Conservation (phyloP, 208 protist species). For the Acanthamoeba divionensis region DNA sequence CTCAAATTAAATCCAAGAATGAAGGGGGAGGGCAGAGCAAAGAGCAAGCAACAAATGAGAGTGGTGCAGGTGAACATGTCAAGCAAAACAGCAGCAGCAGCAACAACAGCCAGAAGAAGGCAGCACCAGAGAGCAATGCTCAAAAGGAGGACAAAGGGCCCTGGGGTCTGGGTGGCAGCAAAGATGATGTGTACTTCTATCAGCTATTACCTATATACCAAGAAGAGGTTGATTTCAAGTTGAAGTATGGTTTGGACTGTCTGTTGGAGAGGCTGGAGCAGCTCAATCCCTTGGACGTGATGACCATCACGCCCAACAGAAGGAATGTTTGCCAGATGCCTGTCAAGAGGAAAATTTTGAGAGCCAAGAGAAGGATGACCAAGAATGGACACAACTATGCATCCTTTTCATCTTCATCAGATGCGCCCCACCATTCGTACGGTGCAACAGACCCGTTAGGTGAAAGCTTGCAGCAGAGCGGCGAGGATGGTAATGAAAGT, state of each 20-base stretch:
- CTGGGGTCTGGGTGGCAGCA: background rate
- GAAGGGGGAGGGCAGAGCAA: too few species aligned
- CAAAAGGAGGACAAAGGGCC: slow-evolving; percentile 5
- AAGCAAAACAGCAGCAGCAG: background rate
- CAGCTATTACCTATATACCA: slow-evolving; percentile 46
- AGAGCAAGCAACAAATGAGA: slow-evolving; percentile 39
- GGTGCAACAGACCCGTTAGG: too few species aligned
- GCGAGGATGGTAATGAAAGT: too few species aligned
- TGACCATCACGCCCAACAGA: slow-evolving; percentile 14
- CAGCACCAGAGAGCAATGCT: background rate
- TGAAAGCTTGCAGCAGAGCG: too few species aligned
- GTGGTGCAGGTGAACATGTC: background rate
- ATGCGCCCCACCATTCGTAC: too few species aligned
- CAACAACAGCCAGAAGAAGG: background rate
- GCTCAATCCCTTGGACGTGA: background rate
- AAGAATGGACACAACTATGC: too few species aligned
- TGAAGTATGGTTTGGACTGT: background rate
- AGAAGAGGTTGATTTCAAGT: slow-evolving; percentile 42
- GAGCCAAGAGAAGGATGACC: background rate
- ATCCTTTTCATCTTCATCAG: too few species aligned
- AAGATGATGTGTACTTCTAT: slow-evolving; percentile 46
- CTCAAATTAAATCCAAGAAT: too few species aligned
- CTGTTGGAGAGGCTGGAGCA: slow-evolving; percentile 23
- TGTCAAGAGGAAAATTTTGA: slow-evolving; percentile 26
- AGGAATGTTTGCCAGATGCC: slow-evolving; percentile 36